These are phyloP conservation scores for Zasmidium angulare DNA, from an alignment of 2,329 filamentous ascomycete species.

Conservation along the genomic window DNA sequence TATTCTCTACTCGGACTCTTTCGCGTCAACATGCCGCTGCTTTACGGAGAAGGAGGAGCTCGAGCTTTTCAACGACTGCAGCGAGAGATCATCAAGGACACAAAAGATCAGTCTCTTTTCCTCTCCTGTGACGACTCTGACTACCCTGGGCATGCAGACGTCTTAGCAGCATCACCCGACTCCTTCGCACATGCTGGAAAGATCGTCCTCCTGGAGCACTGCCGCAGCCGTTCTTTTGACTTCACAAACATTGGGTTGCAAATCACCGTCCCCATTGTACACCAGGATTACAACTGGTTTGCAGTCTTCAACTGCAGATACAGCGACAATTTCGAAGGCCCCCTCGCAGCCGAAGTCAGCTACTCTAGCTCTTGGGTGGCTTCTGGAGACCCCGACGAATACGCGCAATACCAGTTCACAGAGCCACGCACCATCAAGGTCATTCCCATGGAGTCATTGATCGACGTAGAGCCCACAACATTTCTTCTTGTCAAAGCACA, in stretches of 20 bases:
- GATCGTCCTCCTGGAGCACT: neutral
- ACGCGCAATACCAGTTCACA: neutral
- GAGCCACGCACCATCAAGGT: no score
- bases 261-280: neutral
- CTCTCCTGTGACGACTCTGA: no score
- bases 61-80: slow-evolving; percentile 17
- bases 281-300: neutral
- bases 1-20: slow-evolving; percentile 34
- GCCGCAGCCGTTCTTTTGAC: neutral
- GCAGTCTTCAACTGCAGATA: neutral
- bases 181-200: neutral
- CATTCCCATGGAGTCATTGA: no score
- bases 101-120: slow-evolving; percentile 15
- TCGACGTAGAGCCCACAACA: no score
- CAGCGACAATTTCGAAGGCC: neutral
- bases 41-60: slow-evolving; percentile 34
- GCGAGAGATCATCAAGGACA: slow-evolving; percentile 16
- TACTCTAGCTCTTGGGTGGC: neutral
- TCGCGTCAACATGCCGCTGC: slow-evolving; percentile 30
- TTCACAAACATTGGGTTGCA: neutral
- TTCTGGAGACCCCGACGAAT: neutral
- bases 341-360: neutral
- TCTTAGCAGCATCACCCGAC: slow-evolving; percentile 1
- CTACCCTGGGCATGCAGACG: no score
- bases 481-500: no score